phyloP scores from a whole-genome alignment of 139 green algal species.

The Picochlorum costavermella region DNA sequence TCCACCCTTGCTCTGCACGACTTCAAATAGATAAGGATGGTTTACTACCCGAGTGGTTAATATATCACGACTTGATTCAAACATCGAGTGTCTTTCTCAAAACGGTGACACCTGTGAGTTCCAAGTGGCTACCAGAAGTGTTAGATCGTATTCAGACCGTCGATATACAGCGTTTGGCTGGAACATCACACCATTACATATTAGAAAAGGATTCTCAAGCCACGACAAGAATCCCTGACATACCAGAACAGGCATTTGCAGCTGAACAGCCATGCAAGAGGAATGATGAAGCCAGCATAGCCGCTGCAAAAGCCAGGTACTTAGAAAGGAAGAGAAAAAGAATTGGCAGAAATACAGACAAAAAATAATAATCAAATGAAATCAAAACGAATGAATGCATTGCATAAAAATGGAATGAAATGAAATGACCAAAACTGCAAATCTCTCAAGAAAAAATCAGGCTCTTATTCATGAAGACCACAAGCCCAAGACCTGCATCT shows the following conservation, averaged over 20 bases:
- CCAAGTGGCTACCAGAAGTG: conserved; percentile 58
- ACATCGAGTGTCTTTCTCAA: conserved; percentile 66
- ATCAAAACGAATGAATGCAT: not conserved
- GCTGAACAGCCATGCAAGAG: not conserved
- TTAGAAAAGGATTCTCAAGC: conserved; percentile 2
- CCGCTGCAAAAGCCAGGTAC: conserved; percentile 58
- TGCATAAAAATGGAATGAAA: not conserved
- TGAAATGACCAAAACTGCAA: too few relatives aligned
- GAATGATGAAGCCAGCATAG: conserved; percentile 47
- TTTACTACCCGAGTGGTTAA: conserved; percentile 84
- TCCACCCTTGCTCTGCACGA: conserved; percentile 57
- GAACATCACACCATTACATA: conserved; percentile 15
- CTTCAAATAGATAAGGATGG: conserved; percentile 74
- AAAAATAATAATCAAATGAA: not conserved
- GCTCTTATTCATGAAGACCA: too few relatives aligned
- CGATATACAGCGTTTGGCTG: conserved; percentile 64
- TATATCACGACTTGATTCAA: conserved; percentile 87
- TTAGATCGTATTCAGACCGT: conserved; percentile 55
- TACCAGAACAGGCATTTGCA: too few relatives aligned
- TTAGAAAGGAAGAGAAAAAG: conserved; percentile 48
- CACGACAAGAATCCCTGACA: conserved; percentile 1
- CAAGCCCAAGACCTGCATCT: too few relatives aligned
- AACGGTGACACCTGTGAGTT: conserved; percentile 68
- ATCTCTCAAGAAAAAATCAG: too few relatives aligned
- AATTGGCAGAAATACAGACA: conserved; percentile 7